Conservation (phyloP, 495 filamentous ascomycete genomes). For the Annulohypoxylon nitens region DNA sequence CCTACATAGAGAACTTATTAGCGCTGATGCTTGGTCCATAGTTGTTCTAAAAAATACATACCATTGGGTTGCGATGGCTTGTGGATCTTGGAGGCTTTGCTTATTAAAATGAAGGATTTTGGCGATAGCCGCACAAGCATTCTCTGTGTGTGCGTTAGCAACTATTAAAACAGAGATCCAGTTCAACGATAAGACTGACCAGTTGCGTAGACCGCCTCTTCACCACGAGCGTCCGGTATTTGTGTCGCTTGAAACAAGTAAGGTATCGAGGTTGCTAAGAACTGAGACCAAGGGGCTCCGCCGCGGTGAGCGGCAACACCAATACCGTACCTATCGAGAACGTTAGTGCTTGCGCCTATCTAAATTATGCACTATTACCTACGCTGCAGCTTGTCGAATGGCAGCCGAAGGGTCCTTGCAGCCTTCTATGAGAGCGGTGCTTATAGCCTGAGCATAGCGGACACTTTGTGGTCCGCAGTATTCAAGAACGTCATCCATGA, state of each 20-base stretch:
- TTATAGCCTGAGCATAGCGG: conserved; percentile 85
- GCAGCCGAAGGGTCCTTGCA: conserved; percentile 86
- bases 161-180: neutral
- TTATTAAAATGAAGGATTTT: conserved; percentile 94
- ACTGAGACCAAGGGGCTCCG: conserved; percentile 83
- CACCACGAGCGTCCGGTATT: conserved; percentile 81
- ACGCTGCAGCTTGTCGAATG: conserved; percentile 92
- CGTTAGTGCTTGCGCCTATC: conserved; percentile 9
- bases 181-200: conserved; percentile 35
- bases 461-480: conserved; percentile 90
- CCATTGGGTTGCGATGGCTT: conserved; percentile 83
- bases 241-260: conserved; percentile 86
- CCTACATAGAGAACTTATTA: conserved; percentile 33
- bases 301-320: conserved; percentile 96
- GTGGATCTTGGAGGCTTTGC: conserved; percentile 76
- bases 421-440: conserved; percentile 84
- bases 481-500: conserved; percentile 97
- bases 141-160: conserved; percentile 67
- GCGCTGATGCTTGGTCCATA: neutral
- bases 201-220: conserved; percentile 96
- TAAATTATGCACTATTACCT: conserved; percentile 25
- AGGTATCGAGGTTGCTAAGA: conserved; percentile 81
- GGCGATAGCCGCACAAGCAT: conserved; percentile 95
- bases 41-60: conserved; percentile 20
- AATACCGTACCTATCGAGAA: conserved; percentile 76